Percentiles rank a stretch among this genome's conserved stretches.
phyloP scores from a whole-genome alignment of 257 asterid species.

The Craterostigma plantagineum region DNA sequence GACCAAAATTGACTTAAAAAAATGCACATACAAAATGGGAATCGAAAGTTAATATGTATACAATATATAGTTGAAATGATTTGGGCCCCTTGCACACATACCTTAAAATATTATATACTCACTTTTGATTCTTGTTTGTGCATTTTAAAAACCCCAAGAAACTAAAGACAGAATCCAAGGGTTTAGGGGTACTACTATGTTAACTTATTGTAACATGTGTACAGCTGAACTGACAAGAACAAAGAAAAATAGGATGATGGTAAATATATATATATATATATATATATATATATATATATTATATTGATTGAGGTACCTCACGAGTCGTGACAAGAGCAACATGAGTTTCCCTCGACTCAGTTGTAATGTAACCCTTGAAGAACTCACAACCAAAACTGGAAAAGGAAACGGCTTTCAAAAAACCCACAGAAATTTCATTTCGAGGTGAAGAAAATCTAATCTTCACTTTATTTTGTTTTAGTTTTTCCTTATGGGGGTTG shows the following conservation, averaged over 20 bases:
- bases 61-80: too few species aligned
- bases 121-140: too few species aligned
- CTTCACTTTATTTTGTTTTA: background rate
- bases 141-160: too few species aligned
- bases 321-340: conserved; percentile 6
- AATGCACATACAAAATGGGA: too few species aligned
- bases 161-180: conserved; percentile 2
- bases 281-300: too few species aligned
- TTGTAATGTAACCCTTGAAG: conserved; percentile 8
- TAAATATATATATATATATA: conserved; percentile 20
- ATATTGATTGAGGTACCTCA: conserved; percentile 10
- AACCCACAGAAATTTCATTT: background rate
- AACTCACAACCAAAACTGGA: too few species aligned
- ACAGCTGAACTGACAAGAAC: conserved; percentile 2
- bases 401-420: too few species aligned
- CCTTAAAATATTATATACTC: too few species aligned
- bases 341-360: conserved; percentile 11
- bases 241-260: background rate
- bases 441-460: conserved; percentile 8
- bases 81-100: too few species aligned
- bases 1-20: conserved; percentile 1
- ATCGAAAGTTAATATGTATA: too few species aligned
- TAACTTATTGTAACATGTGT: background rate
- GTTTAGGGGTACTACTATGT: background rate
- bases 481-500: too few species aligned